phyloP scores from a whole-genome alignment of 768 basidiomycete species.

The Mycena metata region DNA sequence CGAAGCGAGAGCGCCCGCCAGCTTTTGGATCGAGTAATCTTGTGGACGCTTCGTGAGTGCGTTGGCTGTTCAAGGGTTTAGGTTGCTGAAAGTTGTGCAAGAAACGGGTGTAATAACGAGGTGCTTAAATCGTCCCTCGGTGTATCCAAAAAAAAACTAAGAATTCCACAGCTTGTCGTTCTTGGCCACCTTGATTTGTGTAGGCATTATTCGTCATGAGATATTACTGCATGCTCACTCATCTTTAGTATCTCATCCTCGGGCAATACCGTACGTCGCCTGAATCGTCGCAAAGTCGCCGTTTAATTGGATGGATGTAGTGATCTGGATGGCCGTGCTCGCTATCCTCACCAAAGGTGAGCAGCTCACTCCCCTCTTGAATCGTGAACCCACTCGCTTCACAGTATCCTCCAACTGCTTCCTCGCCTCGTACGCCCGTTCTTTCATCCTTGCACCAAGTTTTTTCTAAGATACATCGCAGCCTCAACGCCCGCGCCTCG shows the following conservation, averaged over 20 bases:
- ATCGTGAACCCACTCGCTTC: background rate
- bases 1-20: constrained; percentile 34
- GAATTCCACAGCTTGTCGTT: constrained; percentile 29
- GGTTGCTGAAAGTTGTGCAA: constrained; percentile 3
- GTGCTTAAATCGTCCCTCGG: background rate
- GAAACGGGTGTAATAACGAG: constrained; percentile 41
- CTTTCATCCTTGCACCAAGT: background rate
- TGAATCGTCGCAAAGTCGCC: background rate
- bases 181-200: constrained; percentile 33
- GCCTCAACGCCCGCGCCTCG: constrained; percentile 37
- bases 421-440: constrained; percentile 34
- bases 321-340: constrained; percentile 38
- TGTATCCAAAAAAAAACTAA: background rate
- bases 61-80: background rate
- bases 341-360: constrained; percentile 36
- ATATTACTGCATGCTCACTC: constrained; percentile 2
- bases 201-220: background rate
- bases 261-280: constrained; percentile 32
- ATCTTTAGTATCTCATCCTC: constrained; percentile 32
- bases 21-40: constrained; percentile 36
- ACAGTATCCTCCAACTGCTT: constrained; percentile 38
- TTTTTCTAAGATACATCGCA: constrained; percentile 8
- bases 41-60: constrained; percentile 38
- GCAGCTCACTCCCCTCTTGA: background rate
- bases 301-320: constrained; percentile 1